Conservation (phyloP, 148 eudicot genomes). For the Persicaria tinctoria region DNA sequence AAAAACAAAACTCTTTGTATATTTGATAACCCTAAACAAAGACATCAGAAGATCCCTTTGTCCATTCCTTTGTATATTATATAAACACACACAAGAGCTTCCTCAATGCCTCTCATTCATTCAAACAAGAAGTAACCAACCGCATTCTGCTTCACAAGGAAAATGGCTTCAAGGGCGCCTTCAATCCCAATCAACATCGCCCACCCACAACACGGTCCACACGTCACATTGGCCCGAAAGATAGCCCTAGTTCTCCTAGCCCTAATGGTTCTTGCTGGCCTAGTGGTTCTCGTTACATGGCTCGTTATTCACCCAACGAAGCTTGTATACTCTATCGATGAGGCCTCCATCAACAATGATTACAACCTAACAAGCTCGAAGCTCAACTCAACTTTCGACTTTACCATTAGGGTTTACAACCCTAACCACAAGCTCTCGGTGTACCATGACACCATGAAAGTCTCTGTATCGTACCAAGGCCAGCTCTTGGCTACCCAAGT, state of each 20-base stretch:
- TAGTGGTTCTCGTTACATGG: slow-evolving; percentile 63
- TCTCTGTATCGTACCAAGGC: slow-evolving; percentile 32
- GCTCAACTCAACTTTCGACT: slow-evolving; percentile 46
- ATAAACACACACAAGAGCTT: not conserved
- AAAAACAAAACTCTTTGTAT: not conserved
- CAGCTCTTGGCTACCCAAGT: slow-evolving; percentile 26
- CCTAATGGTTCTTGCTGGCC: slow-evolving; percentile 39
- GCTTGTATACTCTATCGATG: slow-evolving; percentile 42
- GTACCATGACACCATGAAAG: slow-evolving; percentile 39
- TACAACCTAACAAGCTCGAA: slow-evolving; percentile 37
- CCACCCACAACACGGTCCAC: not conserved
- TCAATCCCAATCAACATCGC: not conserved
- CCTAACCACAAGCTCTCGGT: slow-evolving; percentile 44
- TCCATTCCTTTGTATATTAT: not conserved
- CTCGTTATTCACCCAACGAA: slow-evolving; percentile 40
- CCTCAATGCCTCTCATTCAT: not conserved
- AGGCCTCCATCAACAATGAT: slow-evolving; percentile 34
- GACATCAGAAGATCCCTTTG: not conserved
- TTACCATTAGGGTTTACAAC: slow-evolving; percentile 41
- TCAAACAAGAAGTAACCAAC: not conserved
- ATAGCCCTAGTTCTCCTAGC: slow-evolving; percentile 29
- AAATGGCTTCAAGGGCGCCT: not conserved
- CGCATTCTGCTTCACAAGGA: not conserved
- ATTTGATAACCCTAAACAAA: not conserved
- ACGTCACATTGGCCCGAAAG: slow-evolving; percentile 14